Evolutionary conservation across 768 basidiomycete species (phyloP).

Genomic region (Rhodocollybia butyracea): DNA sequence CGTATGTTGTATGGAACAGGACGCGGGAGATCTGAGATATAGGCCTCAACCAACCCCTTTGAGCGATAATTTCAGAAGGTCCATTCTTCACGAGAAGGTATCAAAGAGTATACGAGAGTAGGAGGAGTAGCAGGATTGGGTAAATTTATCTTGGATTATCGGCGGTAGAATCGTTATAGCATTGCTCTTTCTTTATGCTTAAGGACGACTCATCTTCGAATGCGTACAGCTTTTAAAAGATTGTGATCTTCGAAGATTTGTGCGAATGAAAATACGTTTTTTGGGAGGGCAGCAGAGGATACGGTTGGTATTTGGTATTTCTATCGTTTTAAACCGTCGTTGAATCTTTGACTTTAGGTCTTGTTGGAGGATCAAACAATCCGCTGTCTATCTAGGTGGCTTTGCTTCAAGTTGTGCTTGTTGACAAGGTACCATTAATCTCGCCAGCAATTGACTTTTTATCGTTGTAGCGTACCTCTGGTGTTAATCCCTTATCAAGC

Average conservation of each 20-base stretch:
- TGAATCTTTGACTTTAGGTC: constrained; percentile 28
- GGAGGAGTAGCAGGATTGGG: background rate
- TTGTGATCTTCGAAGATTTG: constrained; percentile 66
- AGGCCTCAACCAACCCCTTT: too few relatives aligned
- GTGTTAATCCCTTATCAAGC: constrained; percentile 78
- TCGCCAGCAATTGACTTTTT: background rate
- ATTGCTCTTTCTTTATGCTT: too few relatives aligned
- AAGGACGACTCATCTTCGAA: too few relatives aligned
- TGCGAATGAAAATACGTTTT: constrained; percentile 58
- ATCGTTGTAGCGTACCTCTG: constrained; percentile 66
- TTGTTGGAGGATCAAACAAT: constrained; percentile 60
- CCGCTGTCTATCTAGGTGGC: constrained; percentile 16
- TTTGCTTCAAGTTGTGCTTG: constrained; percentile 41
- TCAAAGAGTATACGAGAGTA: background rate
- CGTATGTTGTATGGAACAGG: too few relatives aligned
- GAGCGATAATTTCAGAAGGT: background rate
- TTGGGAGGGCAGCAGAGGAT: constrained; percentile 84
- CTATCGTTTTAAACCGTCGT: too few relatives aligned
- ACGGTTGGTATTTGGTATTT: constrained; percentile 66
- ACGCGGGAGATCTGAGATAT: too few relatives aligned
- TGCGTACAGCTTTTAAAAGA: too few relatives aligned
- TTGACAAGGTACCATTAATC: constrained; percentile 40
- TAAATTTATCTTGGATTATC: too few relatives aligned
- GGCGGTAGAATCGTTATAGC: too few relatives aligned
- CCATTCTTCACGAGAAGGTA: background rate